Evolutionary conservation across 225 moss, liverwort and hornwort genomes (phyloP).

Genomic region (Sphagnum contortum): DNA sequence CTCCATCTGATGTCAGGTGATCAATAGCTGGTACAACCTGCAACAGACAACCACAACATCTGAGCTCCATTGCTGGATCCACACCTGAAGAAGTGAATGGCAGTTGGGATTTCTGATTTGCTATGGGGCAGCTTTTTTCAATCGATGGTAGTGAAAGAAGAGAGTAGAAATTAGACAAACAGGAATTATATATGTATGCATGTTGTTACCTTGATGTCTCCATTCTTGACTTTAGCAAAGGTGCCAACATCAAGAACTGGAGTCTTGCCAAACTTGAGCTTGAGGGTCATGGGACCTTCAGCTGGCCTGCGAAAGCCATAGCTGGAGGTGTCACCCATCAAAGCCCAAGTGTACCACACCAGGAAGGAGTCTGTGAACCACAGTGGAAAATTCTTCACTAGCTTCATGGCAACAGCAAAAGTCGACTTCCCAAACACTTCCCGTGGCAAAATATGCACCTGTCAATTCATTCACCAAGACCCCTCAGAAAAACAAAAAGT

Average conservation of each 20-base stretch:
- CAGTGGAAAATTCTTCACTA: slow-evolving; percentile 53
- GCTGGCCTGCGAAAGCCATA: slow-evolving; percentile 50
- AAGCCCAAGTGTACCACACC: slow-evolving; percentile 48
- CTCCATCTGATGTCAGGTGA: slow-evolving; percentile 39
- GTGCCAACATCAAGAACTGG: slow-evolving; percentile 81
- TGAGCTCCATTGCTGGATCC: no score
- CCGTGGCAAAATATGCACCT: slow-evolving; percentile 78
- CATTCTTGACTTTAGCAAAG: slow-evolving; percentile 51
- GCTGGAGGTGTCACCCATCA: slow-evolving; percentile 42
- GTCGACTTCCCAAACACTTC: slow-evolving; percentile 66
- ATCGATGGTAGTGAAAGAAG: no score
- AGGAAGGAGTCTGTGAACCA: slow-evolving; percentile 65
- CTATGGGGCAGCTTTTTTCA: no score
- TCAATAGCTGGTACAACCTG: slow-evolving; percentile 71
- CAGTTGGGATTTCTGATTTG: no score
- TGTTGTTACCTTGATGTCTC: slow-evolving; percentile 48
- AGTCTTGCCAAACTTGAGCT: slow-evolving; percentile 50
- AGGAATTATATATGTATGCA: no score
- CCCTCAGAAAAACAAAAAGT: neutral
- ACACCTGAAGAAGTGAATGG: no score
- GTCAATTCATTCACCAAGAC: neutral
- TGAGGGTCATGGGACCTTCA: slow-evolving; percentile 65
- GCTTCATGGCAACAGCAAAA: slow-evolving; percentile 35
- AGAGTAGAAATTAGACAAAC: no score
- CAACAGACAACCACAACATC: neutral